Evolutionary conservation across 2,329 filamentous ascomycete species (phyloP).

Genomic region (Coleophoma eucalyptorum): DNA sequence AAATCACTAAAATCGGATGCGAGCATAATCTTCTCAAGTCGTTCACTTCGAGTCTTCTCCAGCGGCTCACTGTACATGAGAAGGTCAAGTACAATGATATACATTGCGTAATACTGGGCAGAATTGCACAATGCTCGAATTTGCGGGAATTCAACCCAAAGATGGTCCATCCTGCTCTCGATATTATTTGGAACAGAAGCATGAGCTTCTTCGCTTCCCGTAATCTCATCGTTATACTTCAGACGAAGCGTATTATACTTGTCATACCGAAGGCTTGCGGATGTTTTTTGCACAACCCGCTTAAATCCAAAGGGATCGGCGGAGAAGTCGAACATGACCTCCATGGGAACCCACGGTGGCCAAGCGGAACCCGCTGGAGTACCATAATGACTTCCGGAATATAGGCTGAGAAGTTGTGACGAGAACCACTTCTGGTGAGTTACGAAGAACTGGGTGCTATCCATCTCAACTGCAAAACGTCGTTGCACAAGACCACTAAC

Average conservation of each 20-base stretch:
- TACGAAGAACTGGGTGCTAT: conserved; percentile 97
- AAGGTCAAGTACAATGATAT: conserved; percentile 94
- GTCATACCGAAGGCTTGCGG: conserved; percentile 89
- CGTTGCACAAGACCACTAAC: conserved; percentile 95
- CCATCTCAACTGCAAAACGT: conserved; percentile 91
- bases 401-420: conserved; percentile 82
- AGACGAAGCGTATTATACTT: conserved; percentile 97
- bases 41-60: conserved; percentile 94
- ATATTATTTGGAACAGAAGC: conserved; percentile 48
- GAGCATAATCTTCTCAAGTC: conserved; percentile 97
- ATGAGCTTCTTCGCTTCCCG: conserved; percentile 55
- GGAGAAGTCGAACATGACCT: conserved; percentile 97
- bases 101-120: conserved; percentile 94
- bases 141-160: conserved; percentile 95
- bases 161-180: conserved; percentile 86
- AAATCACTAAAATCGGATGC: conserved; percentile 98
- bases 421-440: conserved; percentile 89
- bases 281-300: conserved; percentile 94
- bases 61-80: conserved; percentile 94
- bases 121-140: conserved; percentile 96
- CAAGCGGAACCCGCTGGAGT: conserved; percentile 80
- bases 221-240: conserved; percentile 93
- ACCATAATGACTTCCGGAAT: conserved; percentile 91
- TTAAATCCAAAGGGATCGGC: conserved; percentile 96
- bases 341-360: conserved; percentile 97